Evolutionary conservation across 2,329 filamentous ascomycete species (phyloP).

Genomic region (Fusarium sp.): DNA sequence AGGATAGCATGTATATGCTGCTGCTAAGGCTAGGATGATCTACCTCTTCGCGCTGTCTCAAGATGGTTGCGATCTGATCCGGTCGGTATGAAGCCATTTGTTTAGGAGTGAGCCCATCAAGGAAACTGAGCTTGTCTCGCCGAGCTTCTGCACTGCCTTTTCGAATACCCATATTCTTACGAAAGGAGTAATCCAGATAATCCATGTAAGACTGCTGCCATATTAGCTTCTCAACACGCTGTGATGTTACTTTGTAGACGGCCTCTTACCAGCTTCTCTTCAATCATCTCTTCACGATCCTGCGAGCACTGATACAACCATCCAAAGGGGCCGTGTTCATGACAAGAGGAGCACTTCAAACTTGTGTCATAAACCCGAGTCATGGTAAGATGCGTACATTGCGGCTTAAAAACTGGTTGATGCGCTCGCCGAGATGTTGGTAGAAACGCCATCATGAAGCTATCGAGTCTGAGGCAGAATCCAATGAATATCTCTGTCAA

Average conservation of each 20-base stretch:
- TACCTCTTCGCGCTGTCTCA: conserved; percentile 66
- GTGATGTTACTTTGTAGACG: conserved; percentile 20
- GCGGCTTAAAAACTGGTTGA: conserved; percentile 47
- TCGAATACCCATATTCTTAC: conserved; percentile 53
- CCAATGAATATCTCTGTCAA: neutral
- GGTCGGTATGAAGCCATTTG: conserved; percentile 61
- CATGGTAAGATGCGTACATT: conserved; percentile 78
- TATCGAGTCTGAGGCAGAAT: neutral
- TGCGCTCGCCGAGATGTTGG: conserved; percentile 20
- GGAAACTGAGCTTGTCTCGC: conserved; percentile 59
- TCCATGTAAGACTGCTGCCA: conserved; percentile 52
- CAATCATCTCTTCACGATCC: conserved; percentile 65
- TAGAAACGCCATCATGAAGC: conserved; percentile 32
- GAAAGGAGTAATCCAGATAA: conserved; percentile 52
- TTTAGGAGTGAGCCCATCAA: conserved; percentile 59
- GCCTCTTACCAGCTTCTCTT: conserved; percentile 47
- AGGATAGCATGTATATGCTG: neutral
- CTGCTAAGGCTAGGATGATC: conserved; percentile 13
- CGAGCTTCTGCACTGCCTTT: conserved; percentile 58
- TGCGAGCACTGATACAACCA: conserved; percentile 82
- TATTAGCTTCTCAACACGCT: conserved; percentile 8
- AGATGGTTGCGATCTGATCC: conserved; percentile 61
- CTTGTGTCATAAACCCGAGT: conserved; percentile 70
- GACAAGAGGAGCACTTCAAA: conserved; percentile 70
- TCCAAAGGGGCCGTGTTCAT: conserved; percentile 67